Evolutionary conservation across 1,284 basidiomycete genomes (phyloP), one percentile per base, ranked within the genome.

Genomic region (Erythrobasidium hasegawianum): DNA sequence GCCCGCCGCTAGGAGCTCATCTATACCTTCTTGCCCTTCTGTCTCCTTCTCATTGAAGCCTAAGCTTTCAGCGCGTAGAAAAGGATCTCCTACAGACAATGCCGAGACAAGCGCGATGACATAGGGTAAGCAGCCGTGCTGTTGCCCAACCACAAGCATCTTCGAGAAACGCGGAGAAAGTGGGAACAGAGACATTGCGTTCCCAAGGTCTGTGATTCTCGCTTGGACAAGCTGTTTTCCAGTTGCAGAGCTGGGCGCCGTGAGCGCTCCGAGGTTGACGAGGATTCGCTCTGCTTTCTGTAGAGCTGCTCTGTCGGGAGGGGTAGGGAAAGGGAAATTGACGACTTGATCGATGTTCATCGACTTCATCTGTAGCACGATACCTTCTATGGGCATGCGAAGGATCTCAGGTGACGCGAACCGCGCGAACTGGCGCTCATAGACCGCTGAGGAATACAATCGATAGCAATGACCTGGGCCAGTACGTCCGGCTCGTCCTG

Each of bases 321-420:
- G 87, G 0, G 96, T 97, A 0, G 96, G 96, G 80, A 98, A 98
- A 10, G 96, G 96, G 77, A 99, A 99, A 78, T 97, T 97, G 73
- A 90, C 83, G 22, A 98, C 92, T 0, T 90, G 84, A 74, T 97
- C 94, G 68, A 99, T 94, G 75, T 97, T 92, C 94, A 99, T 97
- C 76, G 87, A 87, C 82, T 99, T 98, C 96, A 99, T 98, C 78
- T 97, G 92, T 39, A 98, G 81, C 11, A 98, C 91, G 24, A 98
- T 86, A 0, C 94, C 94, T 74, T 98, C 96, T 73, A 98, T 95
- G 0, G 96, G 95, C 80, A 91, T 94, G 27, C 95, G 87, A 50
- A 94, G 82, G 69, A 98, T 96, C 77, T 99, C 96, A 1, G 96
- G 95, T 68, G 86, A 80, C 0, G 90, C 84, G 77, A 96, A 96